Evolutionary conservation across 768 basidiomycete genomes (phyloP), one percentile per base, ranked within the genome.

Genomic region (Naganishia friedmannii): DNA sequence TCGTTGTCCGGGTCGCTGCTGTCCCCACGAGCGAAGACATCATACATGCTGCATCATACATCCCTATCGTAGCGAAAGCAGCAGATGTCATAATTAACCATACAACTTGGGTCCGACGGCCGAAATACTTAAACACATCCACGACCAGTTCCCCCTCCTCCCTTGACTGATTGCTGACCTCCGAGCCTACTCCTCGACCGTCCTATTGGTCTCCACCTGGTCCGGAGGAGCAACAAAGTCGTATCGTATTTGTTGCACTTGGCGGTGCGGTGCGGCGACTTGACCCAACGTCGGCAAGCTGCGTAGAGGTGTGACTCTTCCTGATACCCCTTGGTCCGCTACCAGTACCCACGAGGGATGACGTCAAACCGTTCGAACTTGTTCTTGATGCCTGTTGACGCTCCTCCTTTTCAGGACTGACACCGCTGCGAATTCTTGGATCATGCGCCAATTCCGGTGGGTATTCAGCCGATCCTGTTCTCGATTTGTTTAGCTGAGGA

Each of bases 401-500:
- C 23, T 7, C n/a, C 13, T 4, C 48, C 48, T 51, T 51, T 51
- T 51, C n/a, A 2, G 23, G 48, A 23, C 48, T 51, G 48, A 4
- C 6, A 26, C n/a, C 48, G 15, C 23, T 42, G 13, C 60, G 37
- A 28, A 63, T 45, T 34, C 60, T 63, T 3, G 60, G 28, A 46
- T 63, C 60, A 31, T 46, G 39, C 23, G 60, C 60, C 39, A 63
- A 37, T 28, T 63, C 60, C 39, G 26, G 39, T 15, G 60, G 60
- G 26, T 63, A 63, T 45, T 45, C 60, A 3, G 60, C 60, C n/a
- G 60, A 63, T 26, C 39, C 37, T 26, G 60, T 63, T 17, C 60
- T 63, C 17, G 23, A 23, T 15, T 63, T 63, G 1, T 7, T 37
- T 34, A 10, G 3, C 15, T 63, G 42, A 8, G 23, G 17, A 37